Base-by-base conservation (phyloP, 2,329 filamentous ascomycete genomes). In the Diaporthe sp. region DNA sequence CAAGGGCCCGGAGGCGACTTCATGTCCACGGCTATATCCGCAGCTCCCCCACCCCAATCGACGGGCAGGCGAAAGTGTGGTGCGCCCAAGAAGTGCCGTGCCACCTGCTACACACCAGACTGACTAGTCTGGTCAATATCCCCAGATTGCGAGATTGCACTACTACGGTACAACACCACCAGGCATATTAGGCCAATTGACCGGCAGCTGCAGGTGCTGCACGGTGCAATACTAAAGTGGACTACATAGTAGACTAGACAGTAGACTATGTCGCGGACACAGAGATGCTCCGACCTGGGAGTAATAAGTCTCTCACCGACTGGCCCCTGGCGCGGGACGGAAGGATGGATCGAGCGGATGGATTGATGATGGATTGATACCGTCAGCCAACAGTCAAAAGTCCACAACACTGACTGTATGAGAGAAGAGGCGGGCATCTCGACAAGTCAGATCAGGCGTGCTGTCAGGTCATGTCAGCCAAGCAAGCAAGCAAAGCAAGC, bases 391-490 rank as follows among this genome's bases (percentile, higher is more conserved):
- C 58, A 15, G 38, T 9, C 40, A 64, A 45, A n/a, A 61, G 58
- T 25, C n/a, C n/a, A n/a, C 58, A 61, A 42, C 58, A 45, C n/a
- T 10, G 7, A 28, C 13, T 38, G 35, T 3, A 22, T 9, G 9
- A 2, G 22, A 42, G 19, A 22, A 47, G 30, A 6, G 35, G 47
- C 25, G 25, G 40, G 42, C 19, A 45, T 47, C 60, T 25, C 52
- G 42, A 15, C 42, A 52, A 50, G 61, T 50, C 61, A 52, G 13
- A 22, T 64, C 60, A 64, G 38, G 25, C 25, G 22, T 30, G 19
- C 61, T 33, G 47, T 68, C 58, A 64, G 58, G 58, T 68, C 66
- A 28, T 69, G 50, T 69, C 66, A 69, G 66, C 55, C 55, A 35
- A 22, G 25, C 52, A 10, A 33, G 28, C 40, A 19, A 6, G 50